Conservation (phyloP, 2,329 filamentous ascomycete species). For the Nannizzia gypsea region DNA sequence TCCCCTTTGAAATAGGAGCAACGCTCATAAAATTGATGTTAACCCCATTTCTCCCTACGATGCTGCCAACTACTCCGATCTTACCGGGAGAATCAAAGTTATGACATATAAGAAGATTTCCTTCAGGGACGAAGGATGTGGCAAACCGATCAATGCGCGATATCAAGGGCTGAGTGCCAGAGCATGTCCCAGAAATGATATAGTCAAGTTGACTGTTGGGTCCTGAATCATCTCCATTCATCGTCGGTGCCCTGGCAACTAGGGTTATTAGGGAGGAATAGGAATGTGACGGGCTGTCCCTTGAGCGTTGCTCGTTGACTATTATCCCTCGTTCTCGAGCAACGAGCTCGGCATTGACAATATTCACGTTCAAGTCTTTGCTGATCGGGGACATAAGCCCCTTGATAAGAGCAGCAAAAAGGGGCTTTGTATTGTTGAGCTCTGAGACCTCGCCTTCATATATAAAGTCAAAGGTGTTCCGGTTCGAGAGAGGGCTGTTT, state of each 20-base stretch:
- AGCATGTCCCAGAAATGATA: constrained; percentile 38
- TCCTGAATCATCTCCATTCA: constrained; percentile 11
- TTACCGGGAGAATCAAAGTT: constrained; percentile 75
- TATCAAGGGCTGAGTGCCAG: constrained; percentile 44
- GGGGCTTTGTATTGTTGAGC: constrained; percentile 62
- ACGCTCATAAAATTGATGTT: constrained; percentile 78
- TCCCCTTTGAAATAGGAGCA: constrained; percentile 30
- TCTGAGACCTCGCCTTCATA: constrained; percentile 65
- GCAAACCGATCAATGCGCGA: constrained; percentile 61
- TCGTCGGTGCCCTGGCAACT: constrained; percentile 38
- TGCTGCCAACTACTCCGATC: constrained; percentile 65
- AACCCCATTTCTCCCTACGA: constrained; percentile 56
- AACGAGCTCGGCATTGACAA: constrained; percentile 66
- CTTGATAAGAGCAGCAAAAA: constrained; percentile 69
- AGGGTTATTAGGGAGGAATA: constrained; percentile 63
- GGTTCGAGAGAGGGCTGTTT: constrained; percentile 37
- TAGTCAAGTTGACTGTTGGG: constrained; percentile 32
- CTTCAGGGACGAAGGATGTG: constrained; percentile 60
- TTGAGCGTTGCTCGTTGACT: constrained; percentile 59
- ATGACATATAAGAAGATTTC: constrained; percentile 63
- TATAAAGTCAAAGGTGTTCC: constrained; percentile 60
- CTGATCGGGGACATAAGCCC: constrained; percentile 60
- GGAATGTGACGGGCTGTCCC: constrained; percentile 48
- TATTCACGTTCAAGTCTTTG: constrained; percentile 60
- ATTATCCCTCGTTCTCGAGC: constrained; percentile 66